These are phyloP conservation scores for Lizonia empirigonia DNA, from an alignment of 2,329 filamentous ascomycete species.

Conservation along the genomic window DNA sequence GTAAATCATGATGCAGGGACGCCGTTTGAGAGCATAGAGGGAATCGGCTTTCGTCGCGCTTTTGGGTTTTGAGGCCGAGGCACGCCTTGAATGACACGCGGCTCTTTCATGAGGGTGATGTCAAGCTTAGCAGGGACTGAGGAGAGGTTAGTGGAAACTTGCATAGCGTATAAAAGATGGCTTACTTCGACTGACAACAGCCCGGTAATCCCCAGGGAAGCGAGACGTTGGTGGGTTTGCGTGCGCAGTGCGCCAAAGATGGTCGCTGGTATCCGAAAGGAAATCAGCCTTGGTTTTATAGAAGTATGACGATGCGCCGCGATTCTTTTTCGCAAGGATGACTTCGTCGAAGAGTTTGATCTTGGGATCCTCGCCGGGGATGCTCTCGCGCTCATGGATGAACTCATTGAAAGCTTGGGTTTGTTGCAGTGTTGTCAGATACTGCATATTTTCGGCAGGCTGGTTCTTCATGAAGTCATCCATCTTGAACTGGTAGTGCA, in stretches of 20 bases:
- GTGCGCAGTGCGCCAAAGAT: conserved; percentile 74
- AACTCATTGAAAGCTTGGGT: conserved; percentile 82
- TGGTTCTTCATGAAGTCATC: conserved; percentile 69
- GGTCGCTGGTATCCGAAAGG: conserved; percentile 74
- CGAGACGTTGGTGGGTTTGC: conserved; percentile 61
- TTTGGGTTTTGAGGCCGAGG: conserved; percentile 63
- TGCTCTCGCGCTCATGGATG: conserved; percentile 78
- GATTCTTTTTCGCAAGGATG: conserved; percentile 76
- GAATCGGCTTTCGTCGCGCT: conserved; percentile 57
- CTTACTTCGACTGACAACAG: conserved; percentile 58
- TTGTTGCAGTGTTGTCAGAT: conserved; percentile 66
- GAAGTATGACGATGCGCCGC: conserved; percentile 69
- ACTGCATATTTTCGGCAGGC: conserved; percentile 67
- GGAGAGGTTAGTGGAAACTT: conserved; percentile 57
- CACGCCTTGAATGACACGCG: conserved; percentile 86
- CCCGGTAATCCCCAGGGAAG: conserved; percentile 61
- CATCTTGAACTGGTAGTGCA: conserved; percentile 69
- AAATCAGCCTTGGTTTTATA: conserved; percentile 65
- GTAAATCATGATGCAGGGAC: conserved; percentile 38
- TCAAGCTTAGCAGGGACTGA: conserved; percentile 84
- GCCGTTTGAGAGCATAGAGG: conserved; percentile 47
- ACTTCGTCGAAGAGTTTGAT: conserved; percentile 84
- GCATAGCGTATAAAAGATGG: conserved; percentile 57
- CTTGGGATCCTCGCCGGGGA: conserved; percentile 63
- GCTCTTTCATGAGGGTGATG: conserved; percentile 86